Conservation (phyloP, 805 yeast species). For the Pichia phayaonensis region DNA sequence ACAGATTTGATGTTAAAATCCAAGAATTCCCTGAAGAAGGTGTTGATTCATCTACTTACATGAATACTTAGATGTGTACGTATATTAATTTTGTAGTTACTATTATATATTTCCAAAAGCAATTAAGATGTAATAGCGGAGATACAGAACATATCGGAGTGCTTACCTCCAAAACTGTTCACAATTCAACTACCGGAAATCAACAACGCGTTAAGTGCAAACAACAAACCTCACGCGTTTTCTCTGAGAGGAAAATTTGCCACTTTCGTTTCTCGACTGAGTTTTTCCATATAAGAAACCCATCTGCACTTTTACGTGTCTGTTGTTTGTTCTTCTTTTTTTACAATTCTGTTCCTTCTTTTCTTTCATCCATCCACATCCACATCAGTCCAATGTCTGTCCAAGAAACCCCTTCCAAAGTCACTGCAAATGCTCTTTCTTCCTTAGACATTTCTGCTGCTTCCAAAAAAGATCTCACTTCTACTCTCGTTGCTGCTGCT, state of each 20-base stretch:
- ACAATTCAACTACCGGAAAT: too few relatives aligned
- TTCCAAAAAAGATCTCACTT: constrained; percentile 35
- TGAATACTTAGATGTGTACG: constrained; percentile 59
- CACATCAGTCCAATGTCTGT: constrained; percentile 31
- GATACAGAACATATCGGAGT: not conserved
- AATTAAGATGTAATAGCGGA: not conserved
- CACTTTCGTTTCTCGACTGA: not conserved
- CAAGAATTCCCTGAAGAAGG: constrained; percentile 96
- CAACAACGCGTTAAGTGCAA: not conserved
- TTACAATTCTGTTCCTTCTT: too few relatives aligned
- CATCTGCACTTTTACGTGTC: not conserved
- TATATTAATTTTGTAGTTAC: not conserved
- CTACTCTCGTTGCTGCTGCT: constrained; percentile 35
- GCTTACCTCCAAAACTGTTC: too few relatives aligned
- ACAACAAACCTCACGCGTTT: not conserved
- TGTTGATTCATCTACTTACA: constrained; percentile 94
- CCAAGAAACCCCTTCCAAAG: constrained; percentile 68
- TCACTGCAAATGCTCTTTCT: constrained; percentile 49
- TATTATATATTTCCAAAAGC: not conserved
- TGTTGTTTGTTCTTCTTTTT: not conserved
- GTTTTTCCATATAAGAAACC: not conserved
- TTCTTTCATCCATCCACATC: not conserved
- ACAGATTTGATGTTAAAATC: constrained; percentile 93
- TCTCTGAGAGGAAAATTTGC: not conserved
- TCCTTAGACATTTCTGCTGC: constrained; percentile 40